Percentiles rank a stretch among this genome's conserved stretches.
phyloP scores from a whole-genome alignment of 148 eudicot genomes.

The Camellia granthamiana region DNA sequence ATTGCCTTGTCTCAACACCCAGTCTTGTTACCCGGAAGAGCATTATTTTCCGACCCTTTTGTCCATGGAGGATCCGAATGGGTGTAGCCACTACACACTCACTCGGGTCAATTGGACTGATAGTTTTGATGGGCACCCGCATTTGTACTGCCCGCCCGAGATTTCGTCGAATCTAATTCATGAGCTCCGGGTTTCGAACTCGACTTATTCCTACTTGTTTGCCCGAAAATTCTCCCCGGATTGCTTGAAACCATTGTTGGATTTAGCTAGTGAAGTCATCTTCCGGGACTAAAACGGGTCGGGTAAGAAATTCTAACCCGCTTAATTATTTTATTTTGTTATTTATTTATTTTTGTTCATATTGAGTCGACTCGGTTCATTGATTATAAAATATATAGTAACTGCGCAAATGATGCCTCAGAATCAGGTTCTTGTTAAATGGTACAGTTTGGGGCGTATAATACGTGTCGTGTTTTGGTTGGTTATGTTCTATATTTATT shows the following conservation, averaged over 20 bases:
- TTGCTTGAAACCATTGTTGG: constrained; percentile 55
- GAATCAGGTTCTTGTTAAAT: neutral
- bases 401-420: neutral
- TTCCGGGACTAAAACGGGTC: constrained; percentile 42
- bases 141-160: constrained; percentile 40
- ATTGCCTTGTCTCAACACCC: constrained; percentile 41
- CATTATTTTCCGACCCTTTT: constrained; percentile 63
- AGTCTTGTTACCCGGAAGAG: constrained; percentile 67
- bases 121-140: constrained; percentile 53
- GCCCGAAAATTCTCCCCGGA: constrained; percentile 60
- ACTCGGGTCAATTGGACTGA: constrained; percentile 64
- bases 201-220: constrained; percentile 38
- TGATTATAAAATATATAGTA: neutral
- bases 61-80: constrained; percentile 52
- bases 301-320: constrained; percentile 22
- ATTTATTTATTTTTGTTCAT: neutral
- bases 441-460: neutral
- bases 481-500: neutral
- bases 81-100: constrained; percentile 49
- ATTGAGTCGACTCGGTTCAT: neutral
- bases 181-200: constrained; percentile 37
- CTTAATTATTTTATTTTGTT: neutral
- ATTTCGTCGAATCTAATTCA: constrained; percentile 42
- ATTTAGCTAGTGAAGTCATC: constrained; percentile 43
- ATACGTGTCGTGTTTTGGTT: neutral